A percentile compares a stretch with the other conserved stretches of the same genome.
Evolutionary conservation across 352 stramenopile species (phyloP).

Genomic region (Pythium guiyangense): DNA sequence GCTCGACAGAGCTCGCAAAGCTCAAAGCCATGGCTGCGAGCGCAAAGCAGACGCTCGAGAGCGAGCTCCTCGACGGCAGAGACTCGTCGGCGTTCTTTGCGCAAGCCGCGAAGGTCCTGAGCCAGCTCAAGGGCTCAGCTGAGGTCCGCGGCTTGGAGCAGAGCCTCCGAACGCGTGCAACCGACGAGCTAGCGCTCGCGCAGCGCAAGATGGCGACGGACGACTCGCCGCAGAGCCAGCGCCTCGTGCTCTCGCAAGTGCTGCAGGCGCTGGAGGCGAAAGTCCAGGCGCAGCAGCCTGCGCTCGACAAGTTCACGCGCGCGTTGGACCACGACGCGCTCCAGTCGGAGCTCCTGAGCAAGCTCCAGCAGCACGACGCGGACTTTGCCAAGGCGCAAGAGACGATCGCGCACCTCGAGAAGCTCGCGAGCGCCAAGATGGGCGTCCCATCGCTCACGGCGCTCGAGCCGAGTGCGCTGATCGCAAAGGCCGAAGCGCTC

Average conservation of each 20-base stretch:
- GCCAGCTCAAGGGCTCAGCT: constrained; percentile 53
- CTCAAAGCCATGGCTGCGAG: constrained; percentile 45
- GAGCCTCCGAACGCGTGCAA: constrained; percentile 39
- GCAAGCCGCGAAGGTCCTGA: constrained; percentile 49
- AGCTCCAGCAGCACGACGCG: constrained; percentile 52
- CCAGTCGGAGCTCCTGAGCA: constrained; percentile 38
- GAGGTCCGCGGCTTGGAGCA: constrained; percentile 51
- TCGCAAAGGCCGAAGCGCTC: constrained; percentile 60
- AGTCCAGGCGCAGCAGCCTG: constrained; percentile 36
- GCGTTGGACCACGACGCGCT: constrained; percentile 35
- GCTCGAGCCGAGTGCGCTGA: constrained; percentile 48
- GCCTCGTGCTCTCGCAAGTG: constrained; percentile 59
- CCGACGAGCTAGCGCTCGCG: constrained; percentile 29
- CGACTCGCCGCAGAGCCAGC: constrained; percentile 22
- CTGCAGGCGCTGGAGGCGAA: constrained; percentile 54
- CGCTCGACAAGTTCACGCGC: constrained; percentile 32
- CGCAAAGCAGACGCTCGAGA: constrained; percentile 58
- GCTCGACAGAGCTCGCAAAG: constrained; percentile 45
- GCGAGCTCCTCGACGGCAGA: constrained; percentile 57
- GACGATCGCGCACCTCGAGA: constrained; percentile 48
- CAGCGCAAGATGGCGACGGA: constrained; percentile 28
- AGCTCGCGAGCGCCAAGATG: constrained; percentile 52
- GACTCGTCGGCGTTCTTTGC: constrained; percentile 61
- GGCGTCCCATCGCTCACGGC: constrained; percentile 51
- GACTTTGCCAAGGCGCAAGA: constrained; percentile 59